phyloP scores from a whole-genome alignment of 176 grass and related monocot genomes.

The Tillandsia fasciculata region DNA sequence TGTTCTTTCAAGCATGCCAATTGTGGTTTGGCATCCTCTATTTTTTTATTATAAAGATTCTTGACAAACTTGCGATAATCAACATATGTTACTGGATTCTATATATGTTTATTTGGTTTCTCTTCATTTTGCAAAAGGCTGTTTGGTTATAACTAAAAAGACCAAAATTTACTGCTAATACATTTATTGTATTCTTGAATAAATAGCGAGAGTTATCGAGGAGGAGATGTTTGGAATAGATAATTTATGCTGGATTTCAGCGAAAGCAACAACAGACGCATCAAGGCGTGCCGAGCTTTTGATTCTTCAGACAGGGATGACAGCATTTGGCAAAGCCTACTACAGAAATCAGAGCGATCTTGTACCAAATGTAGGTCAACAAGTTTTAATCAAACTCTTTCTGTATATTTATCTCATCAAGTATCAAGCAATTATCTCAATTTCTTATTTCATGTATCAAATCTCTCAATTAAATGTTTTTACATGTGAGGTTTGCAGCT shows the following conservation, averaged over 20 bases:
- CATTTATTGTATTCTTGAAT: conserved; percentile 3
- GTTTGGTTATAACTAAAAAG: neutral
- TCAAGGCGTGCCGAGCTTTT: conserved; percentile 11
- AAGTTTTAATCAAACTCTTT: neutral
- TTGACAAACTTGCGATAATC: neutral
- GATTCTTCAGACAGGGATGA: conserved; percentile 30
- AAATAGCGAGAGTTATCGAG: conserved; percentile 30
- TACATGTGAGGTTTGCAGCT: conserved; percentile 2
- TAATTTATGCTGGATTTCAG: conserved; percentile 31
- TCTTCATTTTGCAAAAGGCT: neutral
- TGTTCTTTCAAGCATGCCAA: neutral
- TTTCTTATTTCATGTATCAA: neutral
- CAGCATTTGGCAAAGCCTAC: conserved; percentile 29
- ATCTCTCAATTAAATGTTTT: neutral
- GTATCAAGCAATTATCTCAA: neutral
- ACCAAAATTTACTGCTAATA: conserved; percentile 2
- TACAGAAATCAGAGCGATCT: conserved; percentile 25
- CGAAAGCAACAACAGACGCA: conserved; percentile 20
- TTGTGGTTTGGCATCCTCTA: no score
- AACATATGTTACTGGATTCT: neutral
- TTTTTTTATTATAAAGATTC: neutral
- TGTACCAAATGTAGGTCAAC: conserved; percentile 19
- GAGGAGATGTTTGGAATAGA: conserved; percentile 34
- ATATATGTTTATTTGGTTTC: neutral
- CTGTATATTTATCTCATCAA: no score